phyloP scores from a whole-genome alignment of 2,329 filamentous ascomycete genomes.

The Trichoderma endophyticum region DNA sequence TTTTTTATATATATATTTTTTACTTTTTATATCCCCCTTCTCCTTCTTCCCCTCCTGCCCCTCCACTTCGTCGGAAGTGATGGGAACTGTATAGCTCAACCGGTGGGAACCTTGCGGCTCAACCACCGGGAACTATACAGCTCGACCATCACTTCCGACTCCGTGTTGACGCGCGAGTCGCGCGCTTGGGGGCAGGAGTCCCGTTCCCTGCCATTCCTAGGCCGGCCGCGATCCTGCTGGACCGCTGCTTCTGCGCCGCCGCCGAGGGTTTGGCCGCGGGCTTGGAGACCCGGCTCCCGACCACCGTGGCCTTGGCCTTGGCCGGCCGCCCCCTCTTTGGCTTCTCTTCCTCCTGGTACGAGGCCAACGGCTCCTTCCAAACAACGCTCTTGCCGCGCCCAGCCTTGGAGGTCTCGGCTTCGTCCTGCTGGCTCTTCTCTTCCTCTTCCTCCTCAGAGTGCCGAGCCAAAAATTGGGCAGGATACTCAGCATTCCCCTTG shows the following conservation, averaged over 20 bases:
- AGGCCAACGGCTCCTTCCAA: slow-evolving; percentile 35
- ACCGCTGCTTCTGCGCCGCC: slow-evolving; percentile 27
- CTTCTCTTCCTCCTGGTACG: slow-evolving; percentile 28
- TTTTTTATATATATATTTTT: background rate
- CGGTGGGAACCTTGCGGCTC: slow-evolving; percentile 10
- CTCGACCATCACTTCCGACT: slow-evolving; percentile 22
- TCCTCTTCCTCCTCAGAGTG: slow-evolving; percentile 25
- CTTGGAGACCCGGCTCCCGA: slow-evolving; percentile 31
- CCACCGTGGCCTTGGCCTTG: slow-evolving; percentile 22
- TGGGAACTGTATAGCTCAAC: slow-evolving; percentile 3
- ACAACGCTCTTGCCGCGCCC: slow-evolving; percentile 31
- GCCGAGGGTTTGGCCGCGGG: slow-evolving; percentile 20
- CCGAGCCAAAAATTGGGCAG: slow-evolving; percentile 34
- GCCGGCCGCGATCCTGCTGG: slow-evolving; percentile 30
- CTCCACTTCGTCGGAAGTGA: background rate
- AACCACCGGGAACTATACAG: slow-evolving; percentile 1
- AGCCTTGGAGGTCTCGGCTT: slow-evolving; percentile 18
- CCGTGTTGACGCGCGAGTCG: slow-evolving; percentile 32
- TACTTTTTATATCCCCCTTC: background rate
- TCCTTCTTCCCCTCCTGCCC: background rate
- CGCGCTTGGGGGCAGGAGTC: slow-evolving; percentile 33
- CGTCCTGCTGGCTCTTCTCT: slow-evolving; percentile 22
- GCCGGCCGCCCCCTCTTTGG: slow-evolving; percentile 26
- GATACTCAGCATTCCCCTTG: slow-evolving; percentile 35
- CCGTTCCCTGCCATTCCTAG: slow-evolving; percentile 35